These are phyloP conservation scores for Malania oleifera DNA, from an alignment of 164 flowering plant genomes.

Conservation along the genomic window DNA sequence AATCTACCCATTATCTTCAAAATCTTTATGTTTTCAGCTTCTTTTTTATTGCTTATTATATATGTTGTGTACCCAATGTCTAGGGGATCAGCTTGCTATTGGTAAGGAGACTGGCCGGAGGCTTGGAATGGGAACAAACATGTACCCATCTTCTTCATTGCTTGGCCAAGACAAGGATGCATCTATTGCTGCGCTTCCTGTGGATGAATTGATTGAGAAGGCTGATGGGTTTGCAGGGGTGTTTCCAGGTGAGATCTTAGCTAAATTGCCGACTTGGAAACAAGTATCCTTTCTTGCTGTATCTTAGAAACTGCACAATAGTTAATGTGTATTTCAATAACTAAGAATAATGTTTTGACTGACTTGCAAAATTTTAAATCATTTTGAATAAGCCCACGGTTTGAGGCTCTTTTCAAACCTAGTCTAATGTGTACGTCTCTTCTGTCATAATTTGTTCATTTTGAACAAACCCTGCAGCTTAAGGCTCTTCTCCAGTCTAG, in stretches of 20 bases:
- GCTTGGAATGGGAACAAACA: constrained; percentile 49
- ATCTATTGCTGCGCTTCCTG: constrained; percentile 37
- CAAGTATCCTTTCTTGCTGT: neutral
- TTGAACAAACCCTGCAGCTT: neutral
- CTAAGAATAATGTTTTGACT: too few species aligned
- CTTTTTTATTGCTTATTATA: neutral
- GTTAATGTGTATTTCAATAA: too few species aligned
- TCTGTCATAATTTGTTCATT: too few species aligned
- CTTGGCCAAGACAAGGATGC: constrained; percentile 38
- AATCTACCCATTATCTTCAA: too few species aligned
- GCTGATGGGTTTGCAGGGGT: constrained; percentile 50
- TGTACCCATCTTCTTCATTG: constrained; percentile 44
- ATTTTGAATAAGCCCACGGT: too few species aligned
- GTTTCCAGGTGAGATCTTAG: constrained; percentile 25
- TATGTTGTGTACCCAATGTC: too few species aligned
- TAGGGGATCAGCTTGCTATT: constrained; percentile 45
- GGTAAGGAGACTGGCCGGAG: constrained; percentile 43
- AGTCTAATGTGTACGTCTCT: too few species aligned
- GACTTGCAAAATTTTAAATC: too few species aligned
- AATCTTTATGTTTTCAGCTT: too few species aligned
- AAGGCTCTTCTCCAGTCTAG: neutral
- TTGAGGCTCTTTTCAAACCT: too few species aligned
- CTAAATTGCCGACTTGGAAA: neutral
- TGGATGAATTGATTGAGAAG: constrained; percentile 47
- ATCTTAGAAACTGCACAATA: too few species aligned